These are phyloP conservation scores for Barnettozyma hawaiiensis DNA, from an alignment of 1,139 yeast genomes.

Conservation along the genomic window DNA sequence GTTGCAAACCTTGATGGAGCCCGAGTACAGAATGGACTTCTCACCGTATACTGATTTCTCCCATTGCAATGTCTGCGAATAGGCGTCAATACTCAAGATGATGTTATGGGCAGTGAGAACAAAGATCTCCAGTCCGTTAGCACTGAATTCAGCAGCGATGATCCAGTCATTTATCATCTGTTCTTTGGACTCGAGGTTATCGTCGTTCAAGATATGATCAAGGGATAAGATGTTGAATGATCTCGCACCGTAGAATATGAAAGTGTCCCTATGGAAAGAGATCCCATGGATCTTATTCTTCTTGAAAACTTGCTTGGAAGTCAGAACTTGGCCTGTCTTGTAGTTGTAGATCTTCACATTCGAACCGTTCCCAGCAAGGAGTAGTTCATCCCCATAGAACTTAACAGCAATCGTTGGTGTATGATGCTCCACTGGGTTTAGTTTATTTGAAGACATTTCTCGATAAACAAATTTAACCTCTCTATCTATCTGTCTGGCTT, in stretches of 20 bases:
- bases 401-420: slow-evolving; percentile 43
- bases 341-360: slow-evolving; percentile 49
- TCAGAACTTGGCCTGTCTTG: slow-evolving; percentile 35
- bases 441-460: slow-evolving; percentile 2
- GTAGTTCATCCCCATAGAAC: slow-evolving; percentile 31
- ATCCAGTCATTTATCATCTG: slow-evolving; percentile 73
- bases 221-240: slow-evolving; percentile 48
- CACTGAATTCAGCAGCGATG: slow-evolving; percentile 47
- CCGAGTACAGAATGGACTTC: slow-evolving; percentile 82
- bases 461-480: too few relatives aligned
- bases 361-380: slow-evolving; percentile 78
- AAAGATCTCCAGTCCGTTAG: slow-evolving; percentile 35
- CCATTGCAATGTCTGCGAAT: slow-evolving; percentile 30
- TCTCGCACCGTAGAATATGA: slow-evolving; percentile 65
- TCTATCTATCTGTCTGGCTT: too few relatives aligned
- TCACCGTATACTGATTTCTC: slow-evolving; percentile 53
- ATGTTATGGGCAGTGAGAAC: slow-evolving; percentile 79
- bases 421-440: slow-evolving; percentile 35
- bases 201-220: slow-evolving; percentile 26
- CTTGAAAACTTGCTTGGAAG: slow-evolving; percentile 45
- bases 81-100: slow-evolving; percentile 44
- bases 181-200: slow-evolving; percentile 33
- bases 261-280: slow-evolving; percentile 31
- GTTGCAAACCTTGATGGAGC: slow-evolving; percentile 51
- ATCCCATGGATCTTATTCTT: slow-evolving; percentile 81